These are phyloP conservation scores for Boechera stricta DNA, from an alignment of 345 rosid genomes.

Conservation along the genomic window DNA sequence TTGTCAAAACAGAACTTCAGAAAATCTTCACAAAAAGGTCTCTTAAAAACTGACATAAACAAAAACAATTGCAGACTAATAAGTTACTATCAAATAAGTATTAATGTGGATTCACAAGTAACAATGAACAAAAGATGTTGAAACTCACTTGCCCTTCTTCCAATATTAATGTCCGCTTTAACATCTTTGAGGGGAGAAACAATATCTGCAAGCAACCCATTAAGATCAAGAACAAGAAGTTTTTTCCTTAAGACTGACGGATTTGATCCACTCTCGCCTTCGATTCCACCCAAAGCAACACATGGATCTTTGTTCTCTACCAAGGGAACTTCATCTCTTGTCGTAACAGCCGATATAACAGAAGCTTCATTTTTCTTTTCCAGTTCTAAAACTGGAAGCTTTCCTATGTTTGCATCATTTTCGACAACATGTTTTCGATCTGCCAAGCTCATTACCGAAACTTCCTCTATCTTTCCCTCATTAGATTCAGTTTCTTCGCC, in stretches of 20 bases:
- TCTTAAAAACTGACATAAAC: slow-evolving; percentile 53
- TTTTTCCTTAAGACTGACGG: slow-evolving; percentile 45
- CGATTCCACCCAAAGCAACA: slow-evolving; percentile 11
- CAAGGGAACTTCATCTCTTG: background rate
- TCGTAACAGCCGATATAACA: background rate
- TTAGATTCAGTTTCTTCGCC: background rate
- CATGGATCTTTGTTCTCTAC: background rate
- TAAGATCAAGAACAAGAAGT: slow-evolving; percentile 86
- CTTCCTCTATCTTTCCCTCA: slow-evolving; percentile 15
- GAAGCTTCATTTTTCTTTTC: background rate
- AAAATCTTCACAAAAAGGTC: slow-evolving; percentile 60
- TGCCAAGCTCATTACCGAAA: background rate
- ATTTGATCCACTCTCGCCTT: background rate
- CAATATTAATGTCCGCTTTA: slow-evolving; percentile 56
- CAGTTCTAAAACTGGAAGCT: background rate
- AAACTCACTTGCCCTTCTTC: slow-evolving; percentile 64
- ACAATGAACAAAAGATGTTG: background rate
- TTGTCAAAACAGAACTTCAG: slow-evolving; percentile 64
- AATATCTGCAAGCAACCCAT: slow-evolving; percentile 83
- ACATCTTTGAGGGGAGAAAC: slow-evolving; percentile 43
- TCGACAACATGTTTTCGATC: slow-evolving; percentile 11
- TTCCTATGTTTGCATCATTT: slow-evolving; percentile 5
- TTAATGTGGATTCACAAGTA: background rate
- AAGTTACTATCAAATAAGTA: background rate
- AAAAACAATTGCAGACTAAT: background rate